Evolutionary conservation across 2,329 filamentous ascomycete species (phyloP).

Genomic region (Huntiella bhutanensis): DNA sequence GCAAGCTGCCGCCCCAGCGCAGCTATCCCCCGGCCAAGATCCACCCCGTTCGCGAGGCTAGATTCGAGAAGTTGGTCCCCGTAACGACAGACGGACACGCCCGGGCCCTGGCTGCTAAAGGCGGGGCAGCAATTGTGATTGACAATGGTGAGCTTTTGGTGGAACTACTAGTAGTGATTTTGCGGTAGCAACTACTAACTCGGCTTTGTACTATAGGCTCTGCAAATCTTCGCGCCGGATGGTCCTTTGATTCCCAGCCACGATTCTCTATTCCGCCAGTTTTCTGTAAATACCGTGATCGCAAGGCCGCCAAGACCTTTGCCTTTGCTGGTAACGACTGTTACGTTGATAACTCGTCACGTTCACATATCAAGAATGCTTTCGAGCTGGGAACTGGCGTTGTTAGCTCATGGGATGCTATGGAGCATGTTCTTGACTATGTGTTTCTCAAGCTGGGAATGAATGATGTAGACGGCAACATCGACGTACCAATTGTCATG

Average conservation of each 20-base stretch:
- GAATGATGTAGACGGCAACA: conserved; percentile 50
- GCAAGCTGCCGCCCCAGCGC: conserved; percentile 24
- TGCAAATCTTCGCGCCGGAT: conserved; percentile 75
- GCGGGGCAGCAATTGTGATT: conserved; percentile 70
- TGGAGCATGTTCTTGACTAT: conserved; percentile 89
- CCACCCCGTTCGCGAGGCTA: conserved; percentile 42
- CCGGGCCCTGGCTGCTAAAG: conserved; percentile 39
- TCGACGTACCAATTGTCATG: conserved; percentile 82
- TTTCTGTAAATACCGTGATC: conserved; percentile 87
- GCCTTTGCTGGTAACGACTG: conserved; percentile 85
- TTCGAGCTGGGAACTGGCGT: conserved; percentile 85
- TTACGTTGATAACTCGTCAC: conserved; percentile 82
- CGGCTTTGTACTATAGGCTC: conserved; percentile 40
- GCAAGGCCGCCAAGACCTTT: conserved; percentile 80
- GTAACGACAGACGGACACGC: conserved; percentile 49
- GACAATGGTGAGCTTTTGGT: conserved; percentile 58
- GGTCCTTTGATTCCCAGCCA: conserved; percentile 79
- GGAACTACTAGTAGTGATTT: not conserved
- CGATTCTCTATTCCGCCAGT: conserved; percentile 68
- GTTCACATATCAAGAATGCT: conserved; percentile 73
- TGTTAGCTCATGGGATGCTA: conserved; percentile 92
- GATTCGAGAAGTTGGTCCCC: conserved; percentile 36
- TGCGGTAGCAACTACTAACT: conserved; percentile 12
- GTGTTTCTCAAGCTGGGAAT: conserved; percentile 86
- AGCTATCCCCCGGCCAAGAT: conserved; percentile 35